These are phyloP conservation scores for Trichoderma sp. DNA, from an alignment of 2,329 filamentous ascomycete species.

Conservation along the genomic window DNA sequence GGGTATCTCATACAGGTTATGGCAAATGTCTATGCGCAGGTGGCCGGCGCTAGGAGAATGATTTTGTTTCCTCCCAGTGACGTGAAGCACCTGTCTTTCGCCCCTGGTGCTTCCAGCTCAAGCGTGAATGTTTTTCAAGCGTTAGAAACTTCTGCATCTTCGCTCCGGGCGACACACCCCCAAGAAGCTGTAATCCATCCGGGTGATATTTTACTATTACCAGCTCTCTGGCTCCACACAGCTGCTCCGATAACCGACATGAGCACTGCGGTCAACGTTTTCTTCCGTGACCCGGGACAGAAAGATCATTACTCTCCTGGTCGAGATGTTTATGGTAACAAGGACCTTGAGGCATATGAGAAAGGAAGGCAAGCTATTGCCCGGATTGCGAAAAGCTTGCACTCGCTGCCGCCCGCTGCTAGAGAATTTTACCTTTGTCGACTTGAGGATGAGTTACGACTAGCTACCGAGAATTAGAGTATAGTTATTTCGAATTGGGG, in stretches of 20 bases:
- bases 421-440: slow-evolving; percentile 74
- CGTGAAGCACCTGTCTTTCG: slow-evolving; percentile 67
- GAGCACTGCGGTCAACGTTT: slow-evolving; percentile 85
- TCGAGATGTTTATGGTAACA: slow-evolving; percentile 84
- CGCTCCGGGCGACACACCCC: slow-evolving; percentile 57
- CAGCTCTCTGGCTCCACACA: slow-evolving; percentile 82
- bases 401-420: slow-evolving; percentile 64
- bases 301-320: slow-evolving; percentile 66
- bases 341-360: slow-evolving; percentile 82
- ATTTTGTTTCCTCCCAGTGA: slow-evolving; percentile 79
- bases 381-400: slow-evolving; percentile 65
- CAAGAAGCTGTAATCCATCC: slow-evolving; percentile 66
- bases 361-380: slow-evolving; percentile 73
- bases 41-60: slow-evolving; percentile 71
- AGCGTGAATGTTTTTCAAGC: slow-evolving; percentile 68
- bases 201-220: slow-evolving; percentile 79
- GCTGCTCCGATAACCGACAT: slow-evolving; percentile 58
- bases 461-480: slow-evolving; percentile 25
- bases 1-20: slow-evolving; percentile 62
- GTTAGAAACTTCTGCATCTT: slow-evolving; percentile 40
- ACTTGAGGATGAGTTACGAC: slow-evolving; percentile 65
- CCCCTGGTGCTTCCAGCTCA: slow-evolving; percentile 78
- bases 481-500: background rate
- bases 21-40: slow-evolving; percentile 82
- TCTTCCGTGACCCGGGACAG: slow-evolving; percentile 70